These are phyloP conservation scores for Termitomyces eurrhizus DNA, from an alignment of 768 basidiomycete genomes.

Conservation along the genomic window DNA sequence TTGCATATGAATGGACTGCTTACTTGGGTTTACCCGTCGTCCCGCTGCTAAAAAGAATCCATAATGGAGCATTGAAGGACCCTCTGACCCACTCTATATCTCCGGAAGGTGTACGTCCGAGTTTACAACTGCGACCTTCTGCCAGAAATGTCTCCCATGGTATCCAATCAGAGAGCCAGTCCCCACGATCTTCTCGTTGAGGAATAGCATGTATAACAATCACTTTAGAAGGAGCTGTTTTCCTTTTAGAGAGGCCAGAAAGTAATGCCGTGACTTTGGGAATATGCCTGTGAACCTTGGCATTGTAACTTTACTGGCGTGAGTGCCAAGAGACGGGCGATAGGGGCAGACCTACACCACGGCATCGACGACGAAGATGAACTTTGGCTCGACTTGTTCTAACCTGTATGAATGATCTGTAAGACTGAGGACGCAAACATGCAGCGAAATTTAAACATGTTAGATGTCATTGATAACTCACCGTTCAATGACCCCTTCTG, in stretches of 20 bases:
- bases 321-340: slow-evolving; percentile 7
- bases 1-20: slow-evolving; percentile 16
- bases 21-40: slow-evolving; percentile 76
- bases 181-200: slow-evolving; percentile 19
- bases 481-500: slow-evolving; percentile 74
- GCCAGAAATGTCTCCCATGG: slow-evolving; percentile 52
- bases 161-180: slow-evolving; percentile 37
- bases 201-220: slow-evolving; percentile 52
- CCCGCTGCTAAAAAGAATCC: slow-evolving; percentile 84
- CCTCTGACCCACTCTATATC: slow-evolving; percentile 62
- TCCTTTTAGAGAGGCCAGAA: slow-evolving; percentile 39
- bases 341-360: slow-evolving; percentile 48
- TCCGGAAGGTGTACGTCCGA: slow-evolving; percentile 47
- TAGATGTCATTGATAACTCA: slow-evolving; percentile 20
- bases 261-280: slow-evolving; percentile 60
- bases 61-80: slow-evolving; percentile 74
- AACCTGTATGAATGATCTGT: slow-evolving; percentile 39
- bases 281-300: slow-evolving; percentile 62
- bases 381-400: slow-evolving; percentile 72
- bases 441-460: neutral
- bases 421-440: slow-evolving; percentile 3
- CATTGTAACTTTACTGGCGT: slow-evolving; percentile 54
- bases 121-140: slow-evolving; percentile 38
- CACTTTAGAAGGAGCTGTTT: slow-evolving; percentile 39
- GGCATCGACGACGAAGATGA: slow-evolving; percentile 71